These are phyloP conservation scores for Leptographium flavum DNA, from an alignment of 2,329 filamentous ascomycete genomes.

Conservation along the genomic window DNA sequence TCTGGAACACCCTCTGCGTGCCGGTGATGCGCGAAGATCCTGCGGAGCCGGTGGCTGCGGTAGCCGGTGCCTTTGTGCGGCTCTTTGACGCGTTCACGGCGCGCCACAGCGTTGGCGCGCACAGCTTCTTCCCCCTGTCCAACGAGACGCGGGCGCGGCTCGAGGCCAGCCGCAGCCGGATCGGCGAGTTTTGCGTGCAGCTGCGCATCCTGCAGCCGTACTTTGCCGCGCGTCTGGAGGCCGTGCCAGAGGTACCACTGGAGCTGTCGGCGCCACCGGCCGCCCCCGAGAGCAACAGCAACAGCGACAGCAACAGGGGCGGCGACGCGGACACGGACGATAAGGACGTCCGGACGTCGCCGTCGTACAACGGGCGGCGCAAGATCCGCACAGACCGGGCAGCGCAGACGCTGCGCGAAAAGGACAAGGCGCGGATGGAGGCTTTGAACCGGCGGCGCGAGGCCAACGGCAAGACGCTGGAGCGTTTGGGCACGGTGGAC, in stretches of 20 bases:
- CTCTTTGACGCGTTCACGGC: conserved; percentile 14
- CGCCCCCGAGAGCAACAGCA: not conserved
- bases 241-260: no score
- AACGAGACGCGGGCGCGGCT: conserved; percentile 4
- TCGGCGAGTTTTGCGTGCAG: conserved; percentile 12
- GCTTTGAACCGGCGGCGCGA: conserved; percentile 38
- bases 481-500: conserved; percentile 24
- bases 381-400: conserved; percentile 31
- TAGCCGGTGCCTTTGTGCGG: conserved; percentile 8
- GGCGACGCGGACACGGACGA: conserved; percentile 5
- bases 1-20: conserved; percentile 8
- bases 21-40: not conserved
- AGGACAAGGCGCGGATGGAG: conserved; percentile 35
- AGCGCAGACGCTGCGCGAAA: conserved; percentile 38
- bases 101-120: conserved; percentile 2
- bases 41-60: not conserved
- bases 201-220: conserved; percentile 10
- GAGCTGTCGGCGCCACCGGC: not conserved
- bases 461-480: conserved; percentile 32
- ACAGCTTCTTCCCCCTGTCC: conserved; percentile 1
- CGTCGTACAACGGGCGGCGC: conserved; percentile 31
- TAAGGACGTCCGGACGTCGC: conserved; percentile 9
- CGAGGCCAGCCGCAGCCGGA: conserved; percentile 1
- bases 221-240: conserved; percentile 3
- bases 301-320: not conserved